These are phyloP conservation scores for Pigoraptor vietnamica DNA, from an alignment of 78 protist genomes.

Conservation along the genomic window DNA sequence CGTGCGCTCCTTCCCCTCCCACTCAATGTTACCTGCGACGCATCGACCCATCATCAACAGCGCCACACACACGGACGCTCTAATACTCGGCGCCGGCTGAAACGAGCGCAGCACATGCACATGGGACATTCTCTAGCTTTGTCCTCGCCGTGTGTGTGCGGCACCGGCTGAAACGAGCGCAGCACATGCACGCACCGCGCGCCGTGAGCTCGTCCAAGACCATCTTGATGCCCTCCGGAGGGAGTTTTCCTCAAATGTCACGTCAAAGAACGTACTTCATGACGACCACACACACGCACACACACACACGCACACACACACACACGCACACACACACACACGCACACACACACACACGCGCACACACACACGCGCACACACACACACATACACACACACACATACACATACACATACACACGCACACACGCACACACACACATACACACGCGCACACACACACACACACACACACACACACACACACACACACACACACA, in stretches of 20 bases:
- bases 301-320: too few relatives aligned
- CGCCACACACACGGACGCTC: background rate
- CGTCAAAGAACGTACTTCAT: background rate
- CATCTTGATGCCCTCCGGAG: background rate
- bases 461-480: too few relatives aligned
- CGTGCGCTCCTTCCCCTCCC: background rate
- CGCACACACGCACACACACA: too few relatives aligned
- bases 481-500: too few relatives aligned
- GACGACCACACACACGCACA: background rate
- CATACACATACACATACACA: too few relatives aligned
- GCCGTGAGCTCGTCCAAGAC: background rate
- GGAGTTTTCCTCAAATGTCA: background rate
- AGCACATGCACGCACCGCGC: background rate
- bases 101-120: background rate
- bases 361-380: too few relatives aligned
- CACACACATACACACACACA: too few relatives aligned
- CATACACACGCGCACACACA: too few relatives aligned
- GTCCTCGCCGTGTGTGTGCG: too few relatives aligned
- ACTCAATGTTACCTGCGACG: background rate
- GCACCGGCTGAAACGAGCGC: background rate
- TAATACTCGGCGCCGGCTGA: background rate
- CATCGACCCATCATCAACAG: background rate
- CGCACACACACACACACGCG: too few relatives aligned
- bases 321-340: too few relatives aligned
- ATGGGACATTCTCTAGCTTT: background rate